phyloP scores from a whole-genome alignment of 169 alveolate genomes.

The Cryptosporidium meleagridis region DNA sequence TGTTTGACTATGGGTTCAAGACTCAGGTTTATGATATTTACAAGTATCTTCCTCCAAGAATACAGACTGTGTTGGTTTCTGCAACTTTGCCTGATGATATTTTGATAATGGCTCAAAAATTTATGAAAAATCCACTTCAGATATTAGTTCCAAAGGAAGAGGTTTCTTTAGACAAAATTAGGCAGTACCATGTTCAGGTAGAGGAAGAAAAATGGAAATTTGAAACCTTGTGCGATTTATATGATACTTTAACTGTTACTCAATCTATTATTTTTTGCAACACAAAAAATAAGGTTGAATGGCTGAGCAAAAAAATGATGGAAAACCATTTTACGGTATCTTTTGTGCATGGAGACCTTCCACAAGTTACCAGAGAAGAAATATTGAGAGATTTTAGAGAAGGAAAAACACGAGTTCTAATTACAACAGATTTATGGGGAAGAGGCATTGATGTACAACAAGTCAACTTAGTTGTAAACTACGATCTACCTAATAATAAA shows the following conservation, averaged over 20 bases:
- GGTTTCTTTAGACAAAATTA: constrained; percentile 97
- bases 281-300: constrained; percentile 94
- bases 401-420: constrained; percentile 96
- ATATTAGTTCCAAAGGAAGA: constrained; percentile 98
- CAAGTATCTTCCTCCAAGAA: constrained; percentile 95
- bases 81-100: constrained; percentile 99
- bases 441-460: constrained; percentile 99
- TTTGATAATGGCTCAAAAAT: constrained; percentile 95
- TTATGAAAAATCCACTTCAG: constrained; percentile 97
- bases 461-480: constrained; percentile 97
- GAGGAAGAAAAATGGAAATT: constrained; percentile 99
- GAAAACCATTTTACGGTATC: constrained; percentile 96
- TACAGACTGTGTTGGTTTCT: constrained; percentile 96
- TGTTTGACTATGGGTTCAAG: constrained; percentile 97
- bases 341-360: constrained; percentile 98
- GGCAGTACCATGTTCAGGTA: constrained; percentile 96
- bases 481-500: constrained; percentile 97
- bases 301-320: constrained; percentile 97
- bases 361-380: constrained; percentile 96
- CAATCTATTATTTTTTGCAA: constrained; percentile 99
- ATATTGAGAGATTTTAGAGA: constrained; percentile 96
- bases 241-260: constrained; percentile 97
- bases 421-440: constrained; percentile 99
- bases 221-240: constrained; percentile 97
- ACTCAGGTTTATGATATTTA: constrained; percentile 97